Percentiles rank a stretch among this genome's conserved stretches.
Conservation (phyloP, 768 basidiomycete genomes). For the Multifurca ochricompacta region DNA sequence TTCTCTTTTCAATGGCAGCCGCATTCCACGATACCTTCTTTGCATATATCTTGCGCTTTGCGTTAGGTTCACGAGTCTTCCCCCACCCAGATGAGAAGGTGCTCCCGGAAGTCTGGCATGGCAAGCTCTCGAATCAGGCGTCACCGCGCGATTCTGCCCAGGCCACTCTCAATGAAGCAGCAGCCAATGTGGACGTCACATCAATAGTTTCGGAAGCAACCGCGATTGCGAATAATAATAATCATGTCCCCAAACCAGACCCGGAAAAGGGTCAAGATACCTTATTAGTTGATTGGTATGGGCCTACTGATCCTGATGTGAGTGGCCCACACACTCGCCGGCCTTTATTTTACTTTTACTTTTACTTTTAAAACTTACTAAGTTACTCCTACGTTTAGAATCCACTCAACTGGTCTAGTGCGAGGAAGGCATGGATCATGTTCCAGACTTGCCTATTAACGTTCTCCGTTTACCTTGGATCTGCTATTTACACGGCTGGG, state of each 20-base stretch:
- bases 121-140: neutral
- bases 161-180: neutral
- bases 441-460: slow-evolving; percentile 31
- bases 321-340: no score
- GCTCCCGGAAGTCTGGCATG: slow-evolving; percentile 17
- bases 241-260: neutral
- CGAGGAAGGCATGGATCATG: slow-evolving; percentile 27
- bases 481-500: slow-evolving; percentile 29
- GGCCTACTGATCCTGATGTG: slow-evolving; percentile 20
- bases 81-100: slow-evolving; percentile 19
- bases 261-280: slow-evolving; percentile 18
- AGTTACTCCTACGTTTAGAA: neutral
- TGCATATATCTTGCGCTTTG: slow-evolving; percentile 27
- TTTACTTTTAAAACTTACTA: no score
- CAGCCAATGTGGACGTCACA: neutral
- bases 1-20: slow-evolving; percentile 7
- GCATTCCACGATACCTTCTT: slow-evolving; percentile 27
- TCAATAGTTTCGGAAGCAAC: slow-evolving; percentile 6
- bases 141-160: neutral
- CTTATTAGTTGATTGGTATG: slow-evolving; percentile 26
- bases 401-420: slow-evolving; percentile 27
- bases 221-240: neutral
- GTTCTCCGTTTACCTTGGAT: slow-evolving; percentile 31
- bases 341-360: no score
- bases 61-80: slow-evolving; percentile 23